Evolutionary conservation across 2,329 filamentous ascomycete species (phyloP).

Genomic region (Alternaria sp.): DNA sequence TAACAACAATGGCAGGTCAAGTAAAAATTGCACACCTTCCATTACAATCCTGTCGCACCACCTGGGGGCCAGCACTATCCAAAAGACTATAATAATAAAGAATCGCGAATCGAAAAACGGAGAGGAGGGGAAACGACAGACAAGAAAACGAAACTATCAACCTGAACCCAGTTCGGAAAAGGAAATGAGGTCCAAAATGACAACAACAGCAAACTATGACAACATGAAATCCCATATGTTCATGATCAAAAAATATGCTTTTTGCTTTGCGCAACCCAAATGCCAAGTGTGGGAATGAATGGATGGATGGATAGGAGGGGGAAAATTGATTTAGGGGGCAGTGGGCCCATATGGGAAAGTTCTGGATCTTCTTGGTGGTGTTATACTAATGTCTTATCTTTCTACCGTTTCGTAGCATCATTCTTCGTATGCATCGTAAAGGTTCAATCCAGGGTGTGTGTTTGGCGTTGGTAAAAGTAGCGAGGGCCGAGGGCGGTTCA

Average conservation of each 20-base stretch:
- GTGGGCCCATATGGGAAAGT: too few relatives aligned
- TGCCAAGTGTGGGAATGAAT: not conserved
- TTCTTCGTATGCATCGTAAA: slow-evolving; percentile 50
- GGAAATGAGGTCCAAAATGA: too few relatives aligned
- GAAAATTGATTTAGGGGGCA: too few relatives aligned
- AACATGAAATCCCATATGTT: not conserved
- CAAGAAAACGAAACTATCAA: too few relatives aligned
- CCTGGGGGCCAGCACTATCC: not conserved
- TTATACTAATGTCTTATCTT: slow-evolving; percentile 15
- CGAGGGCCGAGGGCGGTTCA: slow-evolving; percentile 28
- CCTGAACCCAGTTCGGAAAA: too few relatives aligned
- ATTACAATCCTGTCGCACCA: not conserved
- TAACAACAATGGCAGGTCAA: too few relatives aligned
- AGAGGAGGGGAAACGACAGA: not conserved
- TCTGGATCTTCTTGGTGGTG: slow-evolving; percentile 34
- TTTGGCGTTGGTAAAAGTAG: slow-evolving; percentile 10
- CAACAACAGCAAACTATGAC: not conserved
- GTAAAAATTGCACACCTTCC: not conserved
- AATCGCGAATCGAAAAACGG: not conserved
- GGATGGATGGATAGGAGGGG: too few relatives aligned
- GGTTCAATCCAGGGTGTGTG: slow-evolving; percentile 34
- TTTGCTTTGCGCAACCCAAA: not conserved
- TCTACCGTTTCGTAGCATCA: slow-evolving; percentile 51
- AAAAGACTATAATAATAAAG: not conserved
- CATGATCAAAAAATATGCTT: not conserved